Evolutionary conservation across 2,329 filamentous ascomycete species (phyloP), one percentile per base, ranked within the genome.

Genomic region (Colletotrichum liaoningense): DNA sequence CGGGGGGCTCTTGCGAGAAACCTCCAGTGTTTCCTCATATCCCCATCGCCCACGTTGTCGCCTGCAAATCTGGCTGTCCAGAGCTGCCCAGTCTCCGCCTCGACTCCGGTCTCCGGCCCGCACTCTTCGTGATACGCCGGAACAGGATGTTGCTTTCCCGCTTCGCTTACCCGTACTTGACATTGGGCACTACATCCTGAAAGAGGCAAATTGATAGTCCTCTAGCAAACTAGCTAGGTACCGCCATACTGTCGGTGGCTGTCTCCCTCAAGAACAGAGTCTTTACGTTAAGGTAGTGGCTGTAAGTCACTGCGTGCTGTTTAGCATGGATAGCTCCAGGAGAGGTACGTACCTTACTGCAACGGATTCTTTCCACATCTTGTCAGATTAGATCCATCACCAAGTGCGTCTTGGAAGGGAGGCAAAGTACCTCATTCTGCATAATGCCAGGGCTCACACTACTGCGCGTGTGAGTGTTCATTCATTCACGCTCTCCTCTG

Each of bases 341-440:
- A 30, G 9, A 33, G 38, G 8, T 33, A 30, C 24, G 22, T 22
- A 42, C n/a, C n/a, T n/a, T n/a, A n/a, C n/a, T n/a, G 9, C 35
- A 22, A 26, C 24, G 49, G 24, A 28, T 33, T 33, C 42, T 16
- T 63, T 42, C n/a, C 46, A 35, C 62, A 54, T 63, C 62, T 9
- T 49, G 52, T 65, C 63, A 65, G 63, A 65, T 65, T 56, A 65
- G 63, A 65, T 65, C 63, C 63, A 54, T 63, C 28, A 26, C 62
- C n/a, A 55, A 57, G 30, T 54, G 52, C 22, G 46, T 38, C n/a
- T 35, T 56, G 30, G 52, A 33, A 14, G 16, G 26, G 52, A 56
- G 30, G 49, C 33, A 42, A 42, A 65, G 52, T 65, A 63, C n/a
- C 60, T 54, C 60, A 63, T 54, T 26, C 60, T 52, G 60, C 60